Evolutionary conservation across 192 early-diverging fungal genomes (phyloP).

Genomic region (Podila epigama): DNA sequence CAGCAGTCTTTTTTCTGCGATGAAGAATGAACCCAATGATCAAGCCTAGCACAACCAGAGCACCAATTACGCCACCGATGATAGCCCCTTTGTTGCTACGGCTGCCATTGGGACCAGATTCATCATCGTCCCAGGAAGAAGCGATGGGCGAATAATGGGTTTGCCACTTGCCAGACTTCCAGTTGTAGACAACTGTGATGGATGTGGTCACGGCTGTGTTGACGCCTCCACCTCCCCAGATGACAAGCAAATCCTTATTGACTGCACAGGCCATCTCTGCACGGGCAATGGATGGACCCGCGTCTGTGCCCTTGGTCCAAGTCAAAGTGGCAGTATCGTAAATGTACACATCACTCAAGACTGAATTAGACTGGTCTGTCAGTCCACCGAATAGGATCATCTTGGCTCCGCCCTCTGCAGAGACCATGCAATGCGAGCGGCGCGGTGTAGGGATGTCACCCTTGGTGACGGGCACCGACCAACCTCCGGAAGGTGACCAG

Average conservation of each 20-base stretch:
- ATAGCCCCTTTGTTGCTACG: neutral
- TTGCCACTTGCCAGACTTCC: neutral
- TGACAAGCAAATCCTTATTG: conserved; percentile 5
- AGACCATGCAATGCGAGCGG: neutral
- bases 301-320: conserved; percentile 10
- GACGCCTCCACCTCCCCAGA: conserved; percentile 10
- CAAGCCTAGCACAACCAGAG: neutral
- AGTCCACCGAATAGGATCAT: conserved; percentile 25
- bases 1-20: neutral
- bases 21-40: conserved; percentile 5
- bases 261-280: conserved; percentile 12
- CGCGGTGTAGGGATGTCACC: conserved; percentile 3
- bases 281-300: neutral
- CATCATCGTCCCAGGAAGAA: neutral
- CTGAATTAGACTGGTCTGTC: neutral
- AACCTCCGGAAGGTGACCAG: neutral
- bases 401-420: neutral
- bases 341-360: conserved; percentile 18
- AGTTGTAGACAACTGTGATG: neutral
- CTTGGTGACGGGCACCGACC: too few relatives aligned
- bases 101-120: too few relatives aligned
- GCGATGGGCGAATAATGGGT: neutral
- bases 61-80: conserved; percentile 11
- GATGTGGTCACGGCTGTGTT: neutral
- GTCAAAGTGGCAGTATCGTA: conserved; percentile 1